Percentiles rank a stretch among this genome's conserved stretches.
Evolutionary conservation across 2,329 filamentous ascomycete species (phyloP).

Genomic region (Uncinocarpus reesii): DNA sequence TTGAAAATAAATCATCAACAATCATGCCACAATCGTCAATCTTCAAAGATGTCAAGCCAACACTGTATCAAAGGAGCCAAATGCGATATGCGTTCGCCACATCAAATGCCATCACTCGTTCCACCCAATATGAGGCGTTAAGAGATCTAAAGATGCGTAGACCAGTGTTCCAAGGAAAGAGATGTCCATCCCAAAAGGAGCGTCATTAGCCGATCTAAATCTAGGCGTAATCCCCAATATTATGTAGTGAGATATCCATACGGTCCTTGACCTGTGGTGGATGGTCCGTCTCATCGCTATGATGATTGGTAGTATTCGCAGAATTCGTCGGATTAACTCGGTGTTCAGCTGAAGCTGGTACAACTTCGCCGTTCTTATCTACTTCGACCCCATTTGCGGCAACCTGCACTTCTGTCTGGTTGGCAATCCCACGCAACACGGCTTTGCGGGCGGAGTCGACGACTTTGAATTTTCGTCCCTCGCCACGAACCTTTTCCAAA

Average conservation of each 20-base stretch:
- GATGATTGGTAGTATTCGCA: conserved; percentile 6
- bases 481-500: conserved; percentile 59
- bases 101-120: background rate
- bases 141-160: background rate
- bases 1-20: background rate
- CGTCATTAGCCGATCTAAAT: background rate
- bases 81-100: background rate
- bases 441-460: conserved; percentile 55
- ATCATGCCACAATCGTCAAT: background rate
- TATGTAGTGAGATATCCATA: conserved; percentile 54
- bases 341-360: background rate
- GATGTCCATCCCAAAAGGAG: background rate
- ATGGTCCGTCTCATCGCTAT: conserved; percentile 24
- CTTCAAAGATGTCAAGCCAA: background rate
- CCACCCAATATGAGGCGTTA: conserved; percentile 1
- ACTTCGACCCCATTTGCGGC: conserved; percentile 53
- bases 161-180: background rate
- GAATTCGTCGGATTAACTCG: background rate
- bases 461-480: conserved; percentile 57
- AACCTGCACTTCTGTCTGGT: conserved; percentile 50
- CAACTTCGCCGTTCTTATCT: conserved; percentile 45
- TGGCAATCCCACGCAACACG: conserved; percentile 53
- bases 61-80: background rate
- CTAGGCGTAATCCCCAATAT: conserved; percentile 39
- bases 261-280: conserved; percentile 38